Percentiles rank a stretch among this genome's conserved stretches.
Conservation (phyloP, 108 stramenopile genomes). For the Heterococcus sp. region DNA sequence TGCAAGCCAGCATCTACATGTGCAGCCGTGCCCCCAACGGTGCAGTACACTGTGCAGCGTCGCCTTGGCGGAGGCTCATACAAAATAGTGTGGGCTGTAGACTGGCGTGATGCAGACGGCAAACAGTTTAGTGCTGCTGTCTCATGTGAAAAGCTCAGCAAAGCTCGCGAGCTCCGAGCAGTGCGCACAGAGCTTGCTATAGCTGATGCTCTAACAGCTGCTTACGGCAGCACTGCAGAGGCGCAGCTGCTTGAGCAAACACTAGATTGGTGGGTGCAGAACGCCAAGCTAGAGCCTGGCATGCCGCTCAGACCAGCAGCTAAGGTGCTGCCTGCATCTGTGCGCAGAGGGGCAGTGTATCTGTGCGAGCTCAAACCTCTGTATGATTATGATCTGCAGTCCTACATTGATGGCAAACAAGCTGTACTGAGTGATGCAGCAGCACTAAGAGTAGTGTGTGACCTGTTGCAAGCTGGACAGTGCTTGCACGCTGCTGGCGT, state of each 20-base stretch:
- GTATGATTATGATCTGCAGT: background rate
- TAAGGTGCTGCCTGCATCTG: background rate
- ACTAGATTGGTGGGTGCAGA: background rate
- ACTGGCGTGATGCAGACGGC: background rate
- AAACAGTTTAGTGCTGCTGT: background rate
- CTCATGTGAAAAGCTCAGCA: background rate
- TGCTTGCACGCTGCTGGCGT: background rate
- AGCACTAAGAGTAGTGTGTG: background rate
- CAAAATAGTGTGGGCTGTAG: background rate
- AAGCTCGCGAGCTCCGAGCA: background rate
- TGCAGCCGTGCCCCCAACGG: no score
- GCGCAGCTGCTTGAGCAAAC: background rate
- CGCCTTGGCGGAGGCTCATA: background rate
- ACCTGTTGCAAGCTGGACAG: background rate
- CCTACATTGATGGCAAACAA: background rate
- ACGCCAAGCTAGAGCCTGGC: background rate
- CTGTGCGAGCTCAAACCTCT: background rate
- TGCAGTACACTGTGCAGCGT: no score
- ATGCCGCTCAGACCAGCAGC: background rate
- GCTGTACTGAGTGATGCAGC: background rate
- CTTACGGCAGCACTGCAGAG: background rate
- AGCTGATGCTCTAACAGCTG: background rate
- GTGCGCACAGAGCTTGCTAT: background rate
- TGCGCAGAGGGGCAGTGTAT: background rate
- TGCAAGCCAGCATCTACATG: no score